Evolutionary conservation across 2,329 filamentous ascomycete species (phyloP).

Genomic region (Camptophora hylomeconis): DNA sequence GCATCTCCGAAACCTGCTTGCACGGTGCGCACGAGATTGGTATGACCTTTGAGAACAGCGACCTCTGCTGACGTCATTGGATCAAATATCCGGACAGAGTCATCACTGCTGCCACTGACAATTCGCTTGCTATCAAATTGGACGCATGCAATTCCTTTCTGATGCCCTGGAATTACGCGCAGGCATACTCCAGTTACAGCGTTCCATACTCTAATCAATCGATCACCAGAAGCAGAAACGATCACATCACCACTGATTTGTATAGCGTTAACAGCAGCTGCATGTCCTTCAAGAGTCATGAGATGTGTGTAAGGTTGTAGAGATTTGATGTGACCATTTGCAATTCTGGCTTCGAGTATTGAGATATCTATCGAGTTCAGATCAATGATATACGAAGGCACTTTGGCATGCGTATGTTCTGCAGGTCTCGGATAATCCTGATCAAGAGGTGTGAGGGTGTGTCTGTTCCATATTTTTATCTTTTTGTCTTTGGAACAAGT

Average conservation of each 20-base stretch:
- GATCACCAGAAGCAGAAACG: constrained; percentile 88
- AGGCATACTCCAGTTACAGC: constrained; percentile 65
- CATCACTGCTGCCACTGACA: constrained; percentile 90
- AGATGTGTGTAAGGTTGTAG: constrained; percentile 62
- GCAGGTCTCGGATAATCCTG: constrained; percentile 29
- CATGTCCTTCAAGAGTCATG: constrained; percentile 68
- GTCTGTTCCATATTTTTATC: constrained; percentile 91
- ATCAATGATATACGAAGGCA: constrained; percentile 42
- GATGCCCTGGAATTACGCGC: constrained; percentile 72
- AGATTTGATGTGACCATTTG: constrained; percentile 26
- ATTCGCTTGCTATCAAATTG: constrained; percentile 91
- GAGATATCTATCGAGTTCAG: constrained; percentile 29
- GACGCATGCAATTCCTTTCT: constrained; percentile 93
- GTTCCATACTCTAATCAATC: constrained; percentile 89
- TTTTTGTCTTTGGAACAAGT: constrained; percentile 96
- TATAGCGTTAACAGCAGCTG: constrained; percentile 89
- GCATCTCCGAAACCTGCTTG: constrained; percentile 90
- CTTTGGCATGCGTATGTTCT: constrained; percentile 22
- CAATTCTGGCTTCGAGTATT: constrained; percentile 29
- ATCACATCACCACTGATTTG: constrained; percentile 77
- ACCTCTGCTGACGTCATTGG: constrained; percentile 75
- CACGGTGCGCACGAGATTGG: constrained; percentile 77
- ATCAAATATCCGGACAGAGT: constrained; percentile 92
- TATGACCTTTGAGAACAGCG: constrained; percentile 70
- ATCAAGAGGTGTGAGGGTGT: constrained; percentile 41